Conservation (phyloP, 1,139 yeast genomes). For the Candida mesenterica region DNA sequence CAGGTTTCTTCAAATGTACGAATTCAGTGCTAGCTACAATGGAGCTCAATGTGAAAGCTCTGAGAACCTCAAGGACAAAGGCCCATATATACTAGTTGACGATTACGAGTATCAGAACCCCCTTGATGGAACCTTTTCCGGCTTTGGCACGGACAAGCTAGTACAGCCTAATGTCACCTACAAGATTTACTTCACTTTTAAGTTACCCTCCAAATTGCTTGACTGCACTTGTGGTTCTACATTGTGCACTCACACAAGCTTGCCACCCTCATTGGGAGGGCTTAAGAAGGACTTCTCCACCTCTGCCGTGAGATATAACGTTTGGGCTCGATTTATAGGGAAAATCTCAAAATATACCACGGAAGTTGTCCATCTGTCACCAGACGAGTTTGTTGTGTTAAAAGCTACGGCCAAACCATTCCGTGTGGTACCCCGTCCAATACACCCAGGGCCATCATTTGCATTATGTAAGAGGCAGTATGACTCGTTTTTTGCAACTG, state of each 20-base stretch:
- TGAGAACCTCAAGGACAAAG: neutral
- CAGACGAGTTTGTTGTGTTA: constrained; percentile 41
- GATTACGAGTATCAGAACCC: constrained; percentile 28
- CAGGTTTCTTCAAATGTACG: constrained; percentile 44
- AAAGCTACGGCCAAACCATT: constrained; percentile 30
- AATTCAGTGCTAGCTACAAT: constrained; percentile 41
- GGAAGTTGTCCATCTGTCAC: no score
- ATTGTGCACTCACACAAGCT: constrained; percentile 16
- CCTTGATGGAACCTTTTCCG: constrained; percentile 24
- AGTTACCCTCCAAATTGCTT: constrained; percentile 20
- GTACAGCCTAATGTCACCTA: constrained; percentile 12
- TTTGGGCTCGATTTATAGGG: constrained; percentile 23
- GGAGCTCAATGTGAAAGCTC: constrained; percentile 29
- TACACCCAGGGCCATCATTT: constrained; percentile 1
- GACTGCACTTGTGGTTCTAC: constrained; percentile 25
- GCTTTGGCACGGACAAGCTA: constrained; percentile 9
- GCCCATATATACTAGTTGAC: neutral
- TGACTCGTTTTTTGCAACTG: constrained; percentile 11
- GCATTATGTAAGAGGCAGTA: constrained; percentile 15
- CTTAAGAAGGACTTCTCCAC: constrained; percentile 18
- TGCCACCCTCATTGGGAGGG: constrained; percentile 20
- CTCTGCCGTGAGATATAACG: constrained; percentile 18
- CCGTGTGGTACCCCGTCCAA: constrained; percentile 25
- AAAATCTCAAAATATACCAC: constrained; percentile 20
- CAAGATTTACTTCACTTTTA: constrained; percentile 22